Percentiles rank a stretch among this genome's conserved stretches.
These are phyloP conservation scores for Suillus luteus DNA, from an alignment of 768 basidiomycete genomes.

Conservation along the genomic window DNA sequence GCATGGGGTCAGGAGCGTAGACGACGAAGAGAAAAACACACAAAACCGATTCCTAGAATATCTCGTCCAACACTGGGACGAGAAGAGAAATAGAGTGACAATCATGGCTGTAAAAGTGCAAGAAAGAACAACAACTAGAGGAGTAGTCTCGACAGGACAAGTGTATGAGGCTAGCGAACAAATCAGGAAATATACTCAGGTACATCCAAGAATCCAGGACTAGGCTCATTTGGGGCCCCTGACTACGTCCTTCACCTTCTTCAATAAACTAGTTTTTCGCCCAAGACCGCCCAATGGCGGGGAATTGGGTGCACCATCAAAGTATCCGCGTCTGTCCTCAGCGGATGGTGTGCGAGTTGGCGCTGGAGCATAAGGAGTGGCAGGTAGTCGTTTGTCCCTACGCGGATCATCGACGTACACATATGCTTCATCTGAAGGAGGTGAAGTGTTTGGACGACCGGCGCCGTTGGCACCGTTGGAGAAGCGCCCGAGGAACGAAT, in stretches of 20 bases:
- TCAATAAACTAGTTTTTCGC: slow-evolving; percentile 76
- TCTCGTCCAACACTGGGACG: slow-evolving; percentile 7
- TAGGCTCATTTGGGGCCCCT: slow-evolving; percentile 48
- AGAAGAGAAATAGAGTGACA: not conserved
- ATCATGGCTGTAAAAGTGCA: slow-evolving; percentile 15
- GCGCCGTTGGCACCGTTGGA: slow-evolving; percentile 35
- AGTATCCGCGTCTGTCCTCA: slow-evolving; percentile 46
- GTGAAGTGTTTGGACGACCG: slow-evolving; percentile 40
- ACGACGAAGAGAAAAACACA: slow-evolving; percentile 8
- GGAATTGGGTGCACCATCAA: slow-evolving; percentile 42
- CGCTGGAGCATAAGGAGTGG: slow-evolving; percentile 39
- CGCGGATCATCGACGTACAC: slow-evolving; percentile 60
- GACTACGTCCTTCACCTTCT: slow-evolving; percentile 76
- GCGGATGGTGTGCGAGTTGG: slow-evolving; percentile 27
- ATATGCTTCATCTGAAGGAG: slow-evolving; percentile 52
- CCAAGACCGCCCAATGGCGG: slow-evolving; percentile 52
- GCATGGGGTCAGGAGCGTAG: slow-evolving; percentile 22
- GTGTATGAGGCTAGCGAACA: slow-evolving; percentile 5
- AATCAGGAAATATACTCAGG: slow-evolving; percentile 15
- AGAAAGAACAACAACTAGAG: slow-evolving; percentile 12
- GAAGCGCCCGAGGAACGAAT: slow-evolving; percentile 79
- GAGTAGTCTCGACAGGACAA: slow-evolving; percentile 12
- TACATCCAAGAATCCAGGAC: slow-evolving; percentile 12
- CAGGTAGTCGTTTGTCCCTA: slow-evolving; percentile 56
- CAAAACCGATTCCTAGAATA: not conserved